phyloP scores from a whole-genome alignment of 768 basidiomycete genomes.

The Phanerochaete carnosa region DNA sequence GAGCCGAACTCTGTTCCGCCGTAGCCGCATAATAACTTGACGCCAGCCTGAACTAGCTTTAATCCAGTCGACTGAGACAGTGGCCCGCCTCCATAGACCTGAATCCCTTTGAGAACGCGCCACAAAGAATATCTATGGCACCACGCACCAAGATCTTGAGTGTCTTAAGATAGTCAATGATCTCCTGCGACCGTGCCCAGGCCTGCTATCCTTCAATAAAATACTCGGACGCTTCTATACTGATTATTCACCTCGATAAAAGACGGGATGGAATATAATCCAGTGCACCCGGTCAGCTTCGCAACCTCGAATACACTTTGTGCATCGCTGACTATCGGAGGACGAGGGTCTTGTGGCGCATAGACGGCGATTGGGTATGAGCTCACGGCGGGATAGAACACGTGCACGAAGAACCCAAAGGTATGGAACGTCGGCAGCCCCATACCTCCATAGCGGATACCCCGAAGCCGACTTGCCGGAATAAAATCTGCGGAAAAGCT shows the following conservation, averaged over 20 bases:
- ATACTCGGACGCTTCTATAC: no score
- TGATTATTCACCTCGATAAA: conserved; percentile 14
- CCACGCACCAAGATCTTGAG: no score
- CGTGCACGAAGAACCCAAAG: conserved; percentile 1
- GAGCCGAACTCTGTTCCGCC: conserved; percentile 15
- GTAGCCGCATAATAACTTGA: conserved; percentile 11
- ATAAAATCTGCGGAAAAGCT: neutral
- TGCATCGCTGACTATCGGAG: conserved; percentile 13
- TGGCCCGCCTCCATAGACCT: conserved; percentile 16
- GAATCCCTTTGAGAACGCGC: no score
- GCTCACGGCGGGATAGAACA: conserved; percentile 3
- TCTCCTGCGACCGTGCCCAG: conserved; percentile 14
- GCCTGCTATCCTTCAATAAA: conserved; percentile 6
- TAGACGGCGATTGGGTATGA: conserved; percentile 3
- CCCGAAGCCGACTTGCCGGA: neutral
- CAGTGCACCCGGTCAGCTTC: conserved; percentile 1
- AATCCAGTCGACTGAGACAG: conserved; percentile 13
- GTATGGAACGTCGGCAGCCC: conserved; percentile 7
- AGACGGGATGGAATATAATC: conserved; percentile 5
- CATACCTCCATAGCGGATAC: conserved; percentile 3
- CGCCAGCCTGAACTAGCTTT: conserved; percentile 13
- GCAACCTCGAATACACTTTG: conserved; percentile 2
- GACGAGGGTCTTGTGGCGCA: conserved; percentile 4
- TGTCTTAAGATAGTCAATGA: conserved; percentile 15
- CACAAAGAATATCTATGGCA: no score